A percentile compares a stretch with the other conserved stretches of the same genome.
Evolutionary conservation across 2,329 filamentous ascomycete genomes (phyloP).

Genomic region (Talaromyces sp.): DNA sequence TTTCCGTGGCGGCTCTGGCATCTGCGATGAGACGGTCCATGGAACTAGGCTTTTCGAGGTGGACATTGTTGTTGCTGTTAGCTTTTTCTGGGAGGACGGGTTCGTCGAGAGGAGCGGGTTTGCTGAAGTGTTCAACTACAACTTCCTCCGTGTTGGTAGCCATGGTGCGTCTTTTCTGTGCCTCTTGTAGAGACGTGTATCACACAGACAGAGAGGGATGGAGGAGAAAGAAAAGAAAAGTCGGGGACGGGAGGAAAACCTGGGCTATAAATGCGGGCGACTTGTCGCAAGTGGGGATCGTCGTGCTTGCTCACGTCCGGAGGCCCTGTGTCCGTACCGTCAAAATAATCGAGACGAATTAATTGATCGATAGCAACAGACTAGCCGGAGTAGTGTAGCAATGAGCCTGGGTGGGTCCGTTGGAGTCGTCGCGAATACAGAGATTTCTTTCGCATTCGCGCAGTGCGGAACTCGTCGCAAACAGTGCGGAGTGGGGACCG

Average conservation of each 20-base stretch:
- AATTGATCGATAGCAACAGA: background rate
- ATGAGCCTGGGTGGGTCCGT: background rate
- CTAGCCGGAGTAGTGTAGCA: background rate
- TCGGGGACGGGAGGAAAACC: background rate
- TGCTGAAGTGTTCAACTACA: background rate
- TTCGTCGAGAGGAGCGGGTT: background rate
- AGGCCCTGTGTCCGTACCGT: background rate
- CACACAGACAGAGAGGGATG: background rate
- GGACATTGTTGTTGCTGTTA: background rate
- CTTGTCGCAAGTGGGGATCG: background rate
- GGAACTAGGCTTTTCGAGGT: slow-evolving; percentile 23
- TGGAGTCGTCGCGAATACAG: background rate
- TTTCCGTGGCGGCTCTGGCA: slow-evolving; percentile 43
- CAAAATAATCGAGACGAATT: background rate
- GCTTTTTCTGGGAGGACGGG: too few relatives aligned
- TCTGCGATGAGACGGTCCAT: slow-evolving; percentile 37
- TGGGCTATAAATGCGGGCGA: slow-evolving; percentile 6
- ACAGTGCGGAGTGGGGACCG: background rate
- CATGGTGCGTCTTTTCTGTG: background rate
- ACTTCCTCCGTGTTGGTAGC: background rate
- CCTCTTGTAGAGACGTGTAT: background rate
- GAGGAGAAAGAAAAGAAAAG: background rate
- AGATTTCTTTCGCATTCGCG: background rate
- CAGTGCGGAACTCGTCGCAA: background rate
- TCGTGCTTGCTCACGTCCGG: background rate